phyloP scores from a whole-genome alignment of 768 basidiomycete genomes.

The Pluteus cervinus region DNA sequence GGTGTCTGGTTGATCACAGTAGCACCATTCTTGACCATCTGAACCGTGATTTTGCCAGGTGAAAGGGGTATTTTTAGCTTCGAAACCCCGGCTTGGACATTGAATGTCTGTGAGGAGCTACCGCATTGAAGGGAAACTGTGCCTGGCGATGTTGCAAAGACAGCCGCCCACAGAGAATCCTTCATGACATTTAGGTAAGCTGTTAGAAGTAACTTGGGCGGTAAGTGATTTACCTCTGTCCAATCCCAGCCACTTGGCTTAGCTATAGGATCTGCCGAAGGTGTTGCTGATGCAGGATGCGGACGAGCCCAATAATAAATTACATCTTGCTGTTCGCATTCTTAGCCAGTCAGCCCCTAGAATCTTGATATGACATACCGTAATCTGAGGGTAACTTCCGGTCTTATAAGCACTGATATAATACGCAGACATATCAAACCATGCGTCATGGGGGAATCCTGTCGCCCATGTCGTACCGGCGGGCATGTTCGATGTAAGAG shows the following conservation, averaged over 20 bases:
- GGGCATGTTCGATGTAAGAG: conserved; percentile 46
- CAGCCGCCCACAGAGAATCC: conserved; percentile 64
- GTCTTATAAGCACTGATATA: conserved; percentile 67
- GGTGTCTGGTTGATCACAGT: conserved; percentile 46
- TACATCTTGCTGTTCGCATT: conserved; percentile 28
- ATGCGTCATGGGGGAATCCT: conserved; percentile 44
- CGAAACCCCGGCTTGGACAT: conserved; percentile 46
- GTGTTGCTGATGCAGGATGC: conserved; percentile 46
- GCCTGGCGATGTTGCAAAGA: conserved; percentile 47
- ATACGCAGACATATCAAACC: conserved; percentile 58
- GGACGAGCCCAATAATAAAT: conserved; percentile 60
- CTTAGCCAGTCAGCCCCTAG: not conserved
- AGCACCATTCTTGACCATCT: conserved; percentile 42
- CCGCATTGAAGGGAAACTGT: conserved; percentile 47
- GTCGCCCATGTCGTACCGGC: conserved; percentile 36
- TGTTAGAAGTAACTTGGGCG: not conserved
- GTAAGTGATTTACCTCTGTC: conserved; percentile 39
- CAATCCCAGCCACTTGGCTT: conserved; percentile 45
- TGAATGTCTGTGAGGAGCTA: conserved; percentile 30
- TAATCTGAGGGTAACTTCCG: conserved; percentile 52
- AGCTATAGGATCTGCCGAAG: conserved; percentile 36
- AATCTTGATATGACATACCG: conserved; percentile 33
- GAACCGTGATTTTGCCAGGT: conserved; percentile 51
- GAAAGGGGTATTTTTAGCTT: conserved; percentile 55
- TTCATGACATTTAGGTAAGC: conserved; percentile 12